phyloP scores from a whole-genome alignment of 116 monocot species.

The Papilionanthe hybrid region DNA sequence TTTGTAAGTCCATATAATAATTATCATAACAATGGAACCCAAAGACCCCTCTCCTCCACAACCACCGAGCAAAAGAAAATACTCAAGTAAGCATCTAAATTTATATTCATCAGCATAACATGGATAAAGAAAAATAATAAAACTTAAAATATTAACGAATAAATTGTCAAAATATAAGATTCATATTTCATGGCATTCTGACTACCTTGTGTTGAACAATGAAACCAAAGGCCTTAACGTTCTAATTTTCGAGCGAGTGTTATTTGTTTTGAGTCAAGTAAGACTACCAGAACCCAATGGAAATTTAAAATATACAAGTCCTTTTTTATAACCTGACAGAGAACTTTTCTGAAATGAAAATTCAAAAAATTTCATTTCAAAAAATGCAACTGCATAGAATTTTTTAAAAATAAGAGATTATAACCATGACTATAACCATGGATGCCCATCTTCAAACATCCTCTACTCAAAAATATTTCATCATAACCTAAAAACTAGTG shows the following conservation, averaged over 20 bases:
- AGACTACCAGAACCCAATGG: no score
- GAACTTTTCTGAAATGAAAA: no score
- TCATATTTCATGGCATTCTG: background rate
- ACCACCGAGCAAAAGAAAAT: background rate
- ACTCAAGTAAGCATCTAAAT: background rate
- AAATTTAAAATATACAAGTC: no score
- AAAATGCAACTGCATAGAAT: no score
- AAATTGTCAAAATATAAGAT: background rate
- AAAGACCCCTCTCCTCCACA: background rate
- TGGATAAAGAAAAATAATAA: background rate
- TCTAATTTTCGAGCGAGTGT: no score
- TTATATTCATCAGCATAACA: background rate
- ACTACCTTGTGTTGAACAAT: no score
- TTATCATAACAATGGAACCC: background rate
- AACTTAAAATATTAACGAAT: background rate
- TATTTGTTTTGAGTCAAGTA: no score
- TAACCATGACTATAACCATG: background rate
- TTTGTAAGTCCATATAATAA: no score
- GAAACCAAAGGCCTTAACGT: no score
- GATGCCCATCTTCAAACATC: background rate
- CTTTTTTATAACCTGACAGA: no score
- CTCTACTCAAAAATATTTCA: background rate
- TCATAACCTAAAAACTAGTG: background rate
- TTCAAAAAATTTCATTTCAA: no score
- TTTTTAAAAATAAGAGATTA: background rate